Evolutionary conservation across 2,329 filamentous ascomycete genomes (phyloP).

Genomic region (Aspergillus ibericus): DNA sequence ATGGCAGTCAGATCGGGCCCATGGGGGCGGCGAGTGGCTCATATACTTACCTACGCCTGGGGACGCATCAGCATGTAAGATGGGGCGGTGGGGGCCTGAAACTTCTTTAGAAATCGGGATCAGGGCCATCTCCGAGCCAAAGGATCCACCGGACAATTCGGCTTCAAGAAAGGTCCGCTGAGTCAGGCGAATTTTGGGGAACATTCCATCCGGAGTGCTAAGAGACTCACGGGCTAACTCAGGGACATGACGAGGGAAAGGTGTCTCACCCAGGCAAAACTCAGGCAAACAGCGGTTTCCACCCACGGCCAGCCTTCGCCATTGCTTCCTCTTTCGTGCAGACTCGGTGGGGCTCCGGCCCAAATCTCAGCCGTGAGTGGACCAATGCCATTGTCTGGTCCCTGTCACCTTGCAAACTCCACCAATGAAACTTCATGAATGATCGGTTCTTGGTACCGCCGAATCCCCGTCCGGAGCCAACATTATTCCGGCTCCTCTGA

Average conservation of each 20-base stretch:
- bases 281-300: too few species aligned
- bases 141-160: background rate
- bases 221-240: too few species aligned
- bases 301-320: background rate
- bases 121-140: background rate
- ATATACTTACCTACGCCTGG: background rate
- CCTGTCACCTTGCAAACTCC: background rate
- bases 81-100: background rate
- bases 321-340: background rate
- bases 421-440: background rate
- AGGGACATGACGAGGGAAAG: too few species aligned
- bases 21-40: conserved; percentile 4
- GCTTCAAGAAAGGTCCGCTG: background rate
- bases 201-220: background rate
- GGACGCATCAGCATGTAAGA: background rate
- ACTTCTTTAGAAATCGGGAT: conserved; percentile 7
- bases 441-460: background rate
- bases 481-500: background rate
- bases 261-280: too few species aligned
- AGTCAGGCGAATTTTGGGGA: background rate
- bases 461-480: background rate
- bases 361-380: too few species aligned
- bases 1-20: background rate
- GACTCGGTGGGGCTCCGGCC: background rate
- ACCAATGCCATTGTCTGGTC: background rate